Percentiles rank a stretch among this genome's conserved stretches.
Evolutionary conservation across 2,329 filamentous ascomycete species (phyloP).

Genomic region (Hymenoscyphus fraxineus): DNA sequence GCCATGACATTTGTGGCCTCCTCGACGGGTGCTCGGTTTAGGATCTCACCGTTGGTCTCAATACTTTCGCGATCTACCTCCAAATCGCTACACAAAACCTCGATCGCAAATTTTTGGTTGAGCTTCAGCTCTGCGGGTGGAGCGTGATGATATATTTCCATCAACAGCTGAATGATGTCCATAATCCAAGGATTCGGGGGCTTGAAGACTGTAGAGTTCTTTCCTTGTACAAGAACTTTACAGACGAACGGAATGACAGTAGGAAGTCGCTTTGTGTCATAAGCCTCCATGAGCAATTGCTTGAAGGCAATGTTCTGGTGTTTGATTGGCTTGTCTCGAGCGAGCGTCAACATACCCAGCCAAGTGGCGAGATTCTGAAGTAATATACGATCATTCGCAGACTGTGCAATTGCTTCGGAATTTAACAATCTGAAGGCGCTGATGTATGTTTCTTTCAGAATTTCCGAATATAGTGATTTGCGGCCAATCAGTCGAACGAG

Average conservation of each 20-base stretch:
- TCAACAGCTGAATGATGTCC: slow-evolving; percentile 87
- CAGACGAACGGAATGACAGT: slow-evolving; percentile 97
- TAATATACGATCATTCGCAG: slow-evolving; percentile 77
- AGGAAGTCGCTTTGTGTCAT: slow-evolving; percentile 85
- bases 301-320: slow-evolving; percentile 97
- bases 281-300: slow-evolving; percentile 87
- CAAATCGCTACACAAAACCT: slow-evolving; percentile 91
- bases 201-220: slow-evolving; percentile 80
- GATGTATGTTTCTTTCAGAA: slow-evolving; percentile 88
- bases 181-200: slow-evolving; percentile 97
- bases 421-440: slow-evolving; percentile 86
- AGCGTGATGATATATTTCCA: slow-evolving; percentile 89
- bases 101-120: slow-evolving; percentile 97
- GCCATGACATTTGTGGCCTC: slow-evolving; percentile 54
- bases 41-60: slow-evolving; percentile 80
- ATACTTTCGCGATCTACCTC: slow-evolving; percentile 90
- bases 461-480: slow-evolving; percentile 75
- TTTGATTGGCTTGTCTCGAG: slow-evolving; percentile 90
- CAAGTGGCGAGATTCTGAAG: slow-evolving; percentile 91
- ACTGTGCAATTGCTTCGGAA: slow-evolving; percentile 80
- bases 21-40: slow-evolving; percentile 65
- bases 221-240: slow-evolving; percentile 86
- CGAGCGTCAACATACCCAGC: slow-evolving; percentile 89
- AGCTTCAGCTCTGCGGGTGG: slow-evolving; percentile 69
- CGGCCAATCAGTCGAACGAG: slow-evolving; percentile 80